Evolutionary conservation across 345 rosid species (phyloP).

Genomic region (Rhodamnia argentea): DNA sequence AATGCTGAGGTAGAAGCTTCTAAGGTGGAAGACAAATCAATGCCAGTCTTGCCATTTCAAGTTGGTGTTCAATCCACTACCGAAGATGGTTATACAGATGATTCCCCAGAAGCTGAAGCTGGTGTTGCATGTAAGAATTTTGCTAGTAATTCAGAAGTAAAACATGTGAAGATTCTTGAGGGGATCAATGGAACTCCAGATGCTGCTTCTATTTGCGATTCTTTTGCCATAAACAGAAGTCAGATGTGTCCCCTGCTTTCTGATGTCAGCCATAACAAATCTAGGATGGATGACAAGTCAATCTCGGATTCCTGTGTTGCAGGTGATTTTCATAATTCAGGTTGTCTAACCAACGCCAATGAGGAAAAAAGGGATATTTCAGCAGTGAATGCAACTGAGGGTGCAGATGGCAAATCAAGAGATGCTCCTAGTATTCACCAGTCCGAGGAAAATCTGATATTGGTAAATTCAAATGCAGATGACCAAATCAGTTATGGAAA

Average conservation of each 20-base stretch:
- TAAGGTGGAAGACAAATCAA: neutral
- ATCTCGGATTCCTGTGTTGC: neutral
- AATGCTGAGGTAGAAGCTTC: neutral
- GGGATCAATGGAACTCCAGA: neutral
- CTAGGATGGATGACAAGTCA: neutral
- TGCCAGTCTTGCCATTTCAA: neutral
- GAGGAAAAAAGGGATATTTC: neutral
- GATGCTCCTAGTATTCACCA: neutral
- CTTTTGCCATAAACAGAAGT: neutral
- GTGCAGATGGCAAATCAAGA: neutral
- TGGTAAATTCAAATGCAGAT: neutral
- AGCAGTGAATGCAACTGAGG: neutral
- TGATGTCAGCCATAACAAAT: neutral
- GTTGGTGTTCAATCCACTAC: neutral
- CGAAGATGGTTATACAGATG: neutral
- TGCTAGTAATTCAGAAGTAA: neutral
- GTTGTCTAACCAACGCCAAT: neutral
- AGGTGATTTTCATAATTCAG: neutral
- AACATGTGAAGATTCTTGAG: neutral
- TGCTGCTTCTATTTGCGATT: neutral
- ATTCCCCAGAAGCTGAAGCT: neutral
- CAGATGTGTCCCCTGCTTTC: neutral
- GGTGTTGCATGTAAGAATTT: conserved; percentile 2
- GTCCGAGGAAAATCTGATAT: neutral
- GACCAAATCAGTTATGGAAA: neutral